phyloP scores from a whole-genome alignment of 2,329 filamentous ascomycete species.

The Macrophomina tecta region DNA sequence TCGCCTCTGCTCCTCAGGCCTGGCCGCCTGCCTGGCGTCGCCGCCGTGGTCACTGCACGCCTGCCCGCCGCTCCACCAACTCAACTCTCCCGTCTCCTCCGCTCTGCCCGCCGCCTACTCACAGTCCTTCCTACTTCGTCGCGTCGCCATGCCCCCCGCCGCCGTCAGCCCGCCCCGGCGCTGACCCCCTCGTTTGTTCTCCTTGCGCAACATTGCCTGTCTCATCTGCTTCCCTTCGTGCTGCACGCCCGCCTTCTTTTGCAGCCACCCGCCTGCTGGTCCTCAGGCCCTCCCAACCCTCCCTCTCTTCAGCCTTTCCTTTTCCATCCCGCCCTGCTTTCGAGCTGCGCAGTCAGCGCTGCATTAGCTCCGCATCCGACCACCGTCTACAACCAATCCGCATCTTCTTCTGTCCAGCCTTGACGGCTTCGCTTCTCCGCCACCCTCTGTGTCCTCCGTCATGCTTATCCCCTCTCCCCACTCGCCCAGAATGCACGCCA shows the following conservation, averaged over 20 bases:
- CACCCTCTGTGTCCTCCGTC: conserved; percentile 10
- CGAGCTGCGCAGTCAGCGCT: conserved; percentile 5
- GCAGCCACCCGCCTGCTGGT: conserved; percentile 18
- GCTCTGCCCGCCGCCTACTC: neutral
- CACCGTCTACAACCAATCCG: conserved; percentile 14
- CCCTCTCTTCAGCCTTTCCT: conserved; percentile 12
- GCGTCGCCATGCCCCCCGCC: neutral
- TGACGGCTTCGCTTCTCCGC: conserved; percentile 32
- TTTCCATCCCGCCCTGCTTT: conserved; percentile 9
- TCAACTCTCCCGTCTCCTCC: neutral
- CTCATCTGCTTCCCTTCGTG: conserved; percentile 15
- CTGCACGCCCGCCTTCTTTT: neutral
- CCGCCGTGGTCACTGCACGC: no score
- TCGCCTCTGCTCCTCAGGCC: neutral
- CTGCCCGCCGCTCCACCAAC: neutral
- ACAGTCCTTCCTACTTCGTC: neutral
- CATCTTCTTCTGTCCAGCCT: conserved; percentile 8
- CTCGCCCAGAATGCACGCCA: conserved; percentile 49
- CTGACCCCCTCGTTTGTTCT: conserved; percentile 6
- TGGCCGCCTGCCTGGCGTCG: neutral
- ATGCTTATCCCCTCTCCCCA: conserved; percentile 25
- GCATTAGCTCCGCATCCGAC: conserved; percentile 18
- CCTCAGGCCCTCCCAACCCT: neutral
- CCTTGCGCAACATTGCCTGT: conserved; percentile 10
- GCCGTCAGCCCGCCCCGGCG: neutral